phyloP scores from a whole-genome alignment of 371 early-diverging fungal species.

The Actinomucor elegans region DNA sequence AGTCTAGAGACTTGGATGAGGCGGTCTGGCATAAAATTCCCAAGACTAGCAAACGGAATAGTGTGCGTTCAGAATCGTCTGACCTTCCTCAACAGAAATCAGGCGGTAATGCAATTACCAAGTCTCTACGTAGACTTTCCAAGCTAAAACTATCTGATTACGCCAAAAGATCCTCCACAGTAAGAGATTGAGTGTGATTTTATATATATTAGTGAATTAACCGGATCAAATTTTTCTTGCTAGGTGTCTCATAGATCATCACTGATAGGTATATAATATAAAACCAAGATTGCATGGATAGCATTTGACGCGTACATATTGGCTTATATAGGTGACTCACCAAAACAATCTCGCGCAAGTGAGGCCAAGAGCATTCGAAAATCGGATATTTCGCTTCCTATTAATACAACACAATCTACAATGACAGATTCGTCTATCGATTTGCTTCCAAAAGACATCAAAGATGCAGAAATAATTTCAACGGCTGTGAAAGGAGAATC shows the following conservation, averaged over 20 bases:
- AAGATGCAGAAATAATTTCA: no score
- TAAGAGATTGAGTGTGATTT: not conserved
- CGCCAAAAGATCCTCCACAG: conserved; percentile 11
- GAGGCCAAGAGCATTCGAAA: not conserved
- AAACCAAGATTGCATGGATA: no score
- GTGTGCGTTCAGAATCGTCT: not conserved
- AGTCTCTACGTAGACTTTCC: conserved; percentile 19
- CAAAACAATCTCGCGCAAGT: conserved; percentile 1
- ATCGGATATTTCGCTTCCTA: not conserved
- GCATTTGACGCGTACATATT: not conserved
- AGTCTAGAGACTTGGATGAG: conserved; percentile 20
- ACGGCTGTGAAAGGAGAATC: not conserved
- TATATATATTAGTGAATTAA: not conserved
- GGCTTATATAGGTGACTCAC: not conserved
- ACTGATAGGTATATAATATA: not conserved
- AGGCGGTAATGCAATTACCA: conserved; percentile 16
- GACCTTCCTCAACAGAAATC: not conserved
- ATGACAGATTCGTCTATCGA: no score
- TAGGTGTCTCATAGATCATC: conserved; percentile 17
- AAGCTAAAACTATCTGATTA: conserved; percentile 19
- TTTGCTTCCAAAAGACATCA: no score
- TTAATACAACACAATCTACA: no score
- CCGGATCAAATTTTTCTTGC: not conserved
- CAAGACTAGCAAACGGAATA: conserved; percentile 1
- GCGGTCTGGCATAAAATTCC: conserved; percentile 34